A percentile compares a stretch with the other conserved stretches of the same genome.
Evolutionary conservation across 139 green algal species (phyloP).

Genomic region (Astrephomene gubernaculifera): DNA sequence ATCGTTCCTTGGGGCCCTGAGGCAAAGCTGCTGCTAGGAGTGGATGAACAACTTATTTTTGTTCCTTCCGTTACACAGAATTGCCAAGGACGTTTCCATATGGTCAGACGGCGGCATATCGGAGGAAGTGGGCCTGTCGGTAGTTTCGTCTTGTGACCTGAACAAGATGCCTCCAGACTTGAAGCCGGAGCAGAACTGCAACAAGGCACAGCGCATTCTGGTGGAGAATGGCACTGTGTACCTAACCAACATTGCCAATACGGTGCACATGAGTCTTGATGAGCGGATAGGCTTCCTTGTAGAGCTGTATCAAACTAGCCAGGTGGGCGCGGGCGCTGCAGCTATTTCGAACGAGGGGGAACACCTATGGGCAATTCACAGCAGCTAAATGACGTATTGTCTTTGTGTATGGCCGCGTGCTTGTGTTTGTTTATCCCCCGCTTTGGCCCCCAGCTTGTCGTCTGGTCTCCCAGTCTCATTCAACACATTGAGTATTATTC

Average conservation of each 20-base stretch:
- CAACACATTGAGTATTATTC: neutral
- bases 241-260: neutral
- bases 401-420: neutral
- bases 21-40: no score
- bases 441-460: neutral
- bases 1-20: no score
- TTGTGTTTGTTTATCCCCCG: neutral
- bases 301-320: neutral
- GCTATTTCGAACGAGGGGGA: neutral
- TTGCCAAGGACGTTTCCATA: no score
- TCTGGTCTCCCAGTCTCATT: neutral
- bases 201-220: neutral
- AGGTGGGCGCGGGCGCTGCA: neutral
- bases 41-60: no score
- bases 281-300: neutral
- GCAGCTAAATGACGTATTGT: neutral
- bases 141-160: no score
- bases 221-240: slow-evolving; percentile 6
- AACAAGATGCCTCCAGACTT: neutral
- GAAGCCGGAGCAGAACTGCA: neutral
- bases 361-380: neutral
- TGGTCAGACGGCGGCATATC: no score
- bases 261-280: neutral
- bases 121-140: no score
- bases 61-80: no score